phyloP scores from a whole-genome alignment of 2,329 filamentous ascomycete species.

The Stylonectria norvegica region DNA sequence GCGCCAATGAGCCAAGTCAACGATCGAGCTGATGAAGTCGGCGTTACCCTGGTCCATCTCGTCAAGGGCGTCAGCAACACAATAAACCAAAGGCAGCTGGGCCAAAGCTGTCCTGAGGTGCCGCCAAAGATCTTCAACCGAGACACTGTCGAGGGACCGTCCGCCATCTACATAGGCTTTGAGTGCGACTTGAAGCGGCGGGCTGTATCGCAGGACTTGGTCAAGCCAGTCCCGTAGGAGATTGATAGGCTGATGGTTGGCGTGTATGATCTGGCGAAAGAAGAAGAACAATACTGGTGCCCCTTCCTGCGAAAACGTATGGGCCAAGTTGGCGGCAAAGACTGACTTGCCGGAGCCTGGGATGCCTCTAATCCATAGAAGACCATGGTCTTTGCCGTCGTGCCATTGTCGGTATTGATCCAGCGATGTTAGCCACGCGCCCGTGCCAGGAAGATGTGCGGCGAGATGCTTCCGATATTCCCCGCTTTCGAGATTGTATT shows the following conservation, averaged over 20 bases:
- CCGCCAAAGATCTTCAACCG: slow-evolving; percentile 3
- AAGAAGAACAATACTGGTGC: slow-evolving; percentile 36
- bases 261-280: slow-evolving; percentile 37
- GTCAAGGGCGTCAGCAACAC: slow-evolving; percentile 43
- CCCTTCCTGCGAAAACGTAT: slow-evolving; percentile 5
- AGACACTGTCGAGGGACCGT: not conserved
- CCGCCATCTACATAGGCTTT: slow-evolving; percentile 7
- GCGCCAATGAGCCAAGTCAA: slow-evolving; percentile 27
- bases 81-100: slow-evolving; percentile 29
- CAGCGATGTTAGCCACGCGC: slow-evolving; percentile 3
- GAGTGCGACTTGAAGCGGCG: slow-evolving; percentile 26
- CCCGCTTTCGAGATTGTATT: slow-evolving; percentile 1
- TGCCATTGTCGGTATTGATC: slow-evolving; percentile 7
- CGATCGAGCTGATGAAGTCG: slow-evolving; percentile 32
- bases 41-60: slow-evolving; percentile 40
- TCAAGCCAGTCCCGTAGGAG: slow-evolving; percentile 34
- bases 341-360: slow-evolving; percentile 39
- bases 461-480: slow-evolving; percentile 7
- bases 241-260: slow-evolving; percentile 29
- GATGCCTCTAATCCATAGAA: slow-evolving; percentile 26
- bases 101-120: slow-evolving; percentile 1
- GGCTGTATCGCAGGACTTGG: slow-evolving; percentile 32
- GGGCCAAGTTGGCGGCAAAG: slow-evolving; percentile 26
- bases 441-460: slow-evolving; percentile 5
- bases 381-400: slow-evolving; percentile 1